A percentile compares a stretch with the other conserved stretches of the same genome.
Evolutionary conservation across 805 yeast genomes (phyloP).

Genomic region (Hanseniaspora singularis): DNA sequence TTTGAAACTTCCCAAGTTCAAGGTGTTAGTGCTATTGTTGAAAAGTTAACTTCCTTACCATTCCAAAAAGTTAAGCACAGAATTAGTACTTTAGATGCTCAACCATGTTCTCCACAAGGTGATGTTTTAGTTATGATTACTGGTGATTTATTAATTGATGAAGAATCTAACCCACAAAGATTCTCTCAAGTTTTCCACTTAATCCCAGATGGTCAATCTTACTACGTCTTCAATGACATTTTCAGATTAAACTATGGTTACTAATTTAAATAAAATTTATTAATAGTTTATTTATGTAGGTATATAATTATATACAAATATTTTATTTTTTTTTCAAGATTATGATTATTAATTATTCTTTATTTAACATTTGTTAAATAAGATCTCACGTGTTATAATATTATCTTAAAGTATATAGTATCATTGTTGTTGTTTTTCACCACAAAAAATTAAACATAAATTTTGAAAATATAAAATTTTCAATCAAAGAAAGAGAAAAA

Average conservation of each 20-base stretch:
- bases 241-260: conserved; percentile 83
- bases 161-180: conserved; percentile 89
- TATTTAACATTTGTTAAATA: too few species aligned
- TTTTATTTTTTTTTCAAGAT: too few species aligned
- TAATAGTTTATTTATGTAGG: too few species aligned
- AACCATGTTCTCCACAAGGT: conserved; percentile 86
- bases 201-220: conserved; percentile 81
- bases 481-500: too few species aligned
- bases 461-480: too few species aligned
- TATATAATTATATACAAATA: too few species aligned
- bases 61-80: conserved; percentile 88
- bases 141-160: conserved; percentile 83
- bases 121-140: conserved; percentile 96
- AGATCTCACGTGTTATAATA: too few species aligned
- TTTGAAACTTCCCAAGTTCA: conserved; percentile 90
- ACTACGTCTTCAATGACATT: conserved; percentile 91
- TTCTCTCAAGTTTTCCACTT: conserved; percentile 96
- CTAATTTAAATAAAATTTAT: conserved; percentile 22
- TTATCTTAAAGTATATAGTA: too few species aligned
- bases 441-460: too few species aligned
- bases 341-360: too few species aligned
- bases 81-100: conserved; percentile 92
- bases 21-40: conserved; percentile 87
- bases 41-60: conserved; percentile 78
- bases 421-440: too few species aligned